Evolutionary conservation across 768 basidiomycete species (phyloP).

Genomic region (Lentinula detonsa): DNA sequence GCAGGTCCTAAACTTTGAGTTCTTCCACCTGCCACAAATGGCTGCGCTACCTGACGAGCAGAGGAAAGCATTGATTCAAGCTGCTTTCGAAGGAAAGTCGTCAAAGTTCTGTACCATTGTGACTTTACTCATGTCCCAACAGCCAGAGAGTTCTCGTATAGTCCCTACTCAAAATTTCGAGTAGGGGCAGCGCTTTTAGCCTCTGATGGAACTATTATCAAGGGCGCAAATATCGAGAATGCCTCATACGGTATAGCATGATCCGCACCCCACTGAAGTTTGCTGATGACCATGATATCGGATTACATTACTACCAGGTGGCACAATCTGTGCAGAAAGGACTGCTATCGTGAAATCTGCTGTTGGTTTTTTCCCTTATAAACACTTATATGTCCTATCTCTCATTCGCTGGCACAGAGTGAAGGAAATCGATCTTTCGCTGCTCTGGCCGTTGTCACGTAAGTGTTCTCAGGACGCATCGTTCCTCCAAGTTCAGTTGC

Average conservation of each 20-base stretch:
- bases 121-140: conserved; percentile 1
- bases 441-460: conserved; percentile 81
- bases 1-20: background rate
- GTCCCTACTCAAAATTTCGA: conserved; percentile 85
- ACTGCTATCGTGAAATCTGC: conserved; percentile 94
- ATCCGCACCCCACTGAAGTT: background rate
- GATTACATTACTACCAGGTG: conserved; percentile 45
- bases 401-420: conserved; percentile 44
- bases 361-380: conserved; percentile 38
- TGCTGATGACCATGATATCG: background rate
- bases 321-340: conserved; percentile 89
- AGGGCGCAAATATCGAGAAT: conserved; percentile 92
- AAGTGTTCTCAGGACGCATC: background rate
- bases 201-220: conserved; percentile 64
- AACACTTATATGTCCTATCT: background rate
- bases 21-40: background rate
- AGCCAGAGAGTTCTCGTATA: conserved; percentile 73
- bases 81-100: conserved; percentile 51
- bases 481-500: conserved; percentile 18
- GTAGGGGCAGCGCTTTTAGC: conserved; percentile 86
- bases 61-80: conserved; percentile 43
- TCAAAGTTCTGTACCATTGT: background rate
- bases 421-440: conserved; percentile 67
- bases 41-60: conserved; percentile 11
- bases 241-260: conserved; percentile 71